These are phyloP conservation scores for Aspergillus melleus DNA, from an alignment of 2,329 filamentous ascomycete species.

Conservation along the genomic window DNA sequence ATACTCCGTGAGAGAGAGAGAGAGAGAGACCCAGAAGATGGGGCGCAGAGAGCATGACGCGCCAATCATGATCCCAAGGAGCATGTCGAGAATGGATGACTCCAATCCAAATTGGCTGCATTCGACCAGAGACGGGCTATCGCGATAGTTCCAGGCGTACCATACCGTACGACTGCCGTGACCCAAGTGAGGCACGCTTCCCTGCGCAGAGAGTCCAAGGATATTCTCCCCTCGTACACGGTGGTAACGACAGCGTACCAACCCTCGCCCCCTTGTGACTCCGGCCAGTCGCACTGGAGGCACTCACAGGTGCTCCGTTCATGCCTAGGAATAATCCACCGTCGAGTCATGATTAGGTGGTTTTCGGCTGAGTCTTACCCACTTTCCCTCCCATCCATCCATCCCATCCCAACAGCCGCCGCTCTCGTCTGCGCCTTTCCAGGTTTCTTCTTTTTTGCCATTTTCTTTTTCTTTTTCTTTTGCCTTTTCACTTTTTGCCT, in stretches of 20 bases:
- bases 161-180: not conserved
- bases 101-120: constrained; percentile 3
- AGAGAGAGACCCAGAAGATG: not conserved
- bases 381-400: not conserved
- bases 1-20: not conserved
- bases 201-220: too few species aligned
- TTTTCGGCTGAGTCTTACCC: constrained; percentile 3
- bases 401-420: constrained; percentile 7
- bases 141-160: not conserved
- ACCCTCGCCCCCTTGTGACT: constrained; percentile 5
- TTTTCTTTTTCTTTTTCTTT: not conserved
- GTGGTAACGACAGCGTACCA: too few species aligned
- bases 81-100: constrained; percentile 1
- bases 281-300: constrained; percentile 1
- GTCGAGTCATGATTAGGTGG: constrained; percentile 6
- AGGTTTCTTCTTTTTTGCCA: constrained; percentile 3
- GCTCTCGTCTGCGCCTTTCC: constrained; percentile 6
- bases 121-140: not conserved
- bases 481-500: not conserved
- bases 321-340: not conserved
- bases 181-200: too few species aligned
- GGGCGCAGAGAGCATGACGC: constrained; percentile 1
- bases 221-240: not conserved
- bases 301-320: not conserved
- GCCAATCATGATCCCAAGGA: not conserved